Base-by-base conservation (phyloP, 169 alveolate genomes). In the Cryptosporidium parvum region DNA sequence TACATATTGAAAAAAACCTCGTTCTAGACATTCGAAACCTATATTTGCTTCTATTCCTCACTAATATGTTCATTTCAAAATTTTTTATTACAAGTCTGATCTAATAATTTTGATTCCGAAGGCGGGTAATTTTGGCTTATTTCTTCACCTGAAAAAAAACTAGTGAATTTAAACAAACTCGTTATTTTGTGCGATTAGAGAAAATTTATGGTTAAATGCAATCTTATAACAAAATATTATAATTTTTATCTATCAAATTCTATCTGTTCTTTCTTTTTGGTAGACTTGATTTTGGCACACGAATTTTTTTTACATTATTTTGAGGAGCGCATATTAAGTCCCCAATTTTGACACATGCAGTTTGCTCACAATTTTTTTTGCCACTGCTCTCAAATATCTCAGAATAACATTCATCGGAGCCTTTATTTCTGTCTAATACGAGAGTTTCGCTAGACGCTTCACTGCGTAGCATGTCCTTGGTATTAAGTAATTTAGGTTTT, bases 231-330 rank as follows among this genome's bases (percentile, higher is more conserved):
- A 56, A 23, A 56, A 26, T 0, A 56, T 8, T 56, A 56, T 56
- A 56, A 56, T 65, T 65, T 33, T 1, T 16, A 29, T n/a, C n/a
- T 9, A 65, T 31, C 12, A 7, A 37, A 65, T 10, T 31, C 72
- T 65, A 65, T 65, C 31, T 65, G 18, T 33, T 65, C 33, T 65
- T 65, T 65, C 72, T 65, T 35, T 65, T 65, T n/a, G 72, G 72
- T 35, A 65, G n/a, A 65, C 3, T 65, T 14, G 72, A 65, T 35
- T 65, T 35, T 65, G 72, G 72, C 1, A 65, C n/a, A 14, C 16
- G 2, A 4, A 65, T 26, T 35, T 2, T 65, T 35, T 31, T 52
- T 35, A 4, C 12, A 65, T 48, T 23, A 48, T 14, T 48, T 48
- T n/a, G 44, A 37, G 42, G 42, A 23, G 23, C 12, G 21, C n/a